Evolutionary conservation across 192 early-diverging fungal genomes (phyloP).

Genomic region (Phycomyces nitens): DNA sequence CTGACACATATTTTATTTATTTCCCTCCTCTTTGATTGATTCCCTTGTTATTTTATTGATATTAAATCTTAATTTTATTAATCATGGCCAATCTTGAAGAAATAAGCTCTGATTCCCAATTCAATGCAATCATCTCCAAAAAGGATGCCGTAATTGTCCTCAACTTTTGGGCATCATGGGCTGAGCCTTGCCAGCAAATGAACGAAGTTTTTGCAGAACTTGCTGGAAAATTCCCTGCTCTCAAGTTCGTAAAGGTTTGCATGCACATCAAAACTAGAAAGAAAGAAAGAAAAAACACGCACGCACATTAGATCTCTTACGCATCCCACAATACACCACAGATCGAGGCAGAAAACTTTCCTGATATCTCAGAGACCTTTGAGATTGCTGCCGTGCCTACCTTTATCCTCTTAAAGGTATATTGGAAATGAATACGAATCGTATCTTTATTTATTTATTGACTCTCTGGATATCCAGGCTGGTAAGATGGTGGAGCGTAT

Average conservation of each 20-base stretch:
- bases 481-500: conserved; percentile 71
- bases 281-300: too few species aligned
- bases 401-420: conserved; percentile 79
- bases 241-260: conserved; percentile 74
- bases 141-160: conserved; percentile 51
- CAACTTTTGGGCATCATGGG: conserved; percentile 94
- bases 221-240: conserved; percentile 66
- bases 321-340: conserved; percentile 13
- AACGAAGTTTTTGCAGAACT: conserved; percentile 88
- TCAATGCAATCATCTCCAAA: conserved; percentile 27
- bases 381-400: conserved; percentile 92
- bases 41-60: background rate
- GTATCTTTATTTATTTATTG: too few species aligned
- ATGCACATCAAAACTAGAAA: background rate
- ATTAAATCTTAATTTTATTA: background rate
- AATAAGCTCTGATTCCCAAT: conserved; percentile 41
- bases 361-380: conserved; percentile 81
- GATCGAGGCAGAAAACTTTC: conserved; percentile 88
- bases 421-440: too few species aligned
- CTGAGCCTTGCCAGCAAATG: conserved; percentile 87
- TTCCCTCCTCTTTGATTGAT: too few species aligned
- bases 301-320: background rate
- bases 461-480: background rate
- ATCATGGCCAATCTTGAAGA: conserved; percentile 42
- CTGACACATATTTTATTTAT: too few species aligned